Conservation (phyloP, 2,329 filamentous ascomycete species). For the Orbilia oligospora region DNA sequence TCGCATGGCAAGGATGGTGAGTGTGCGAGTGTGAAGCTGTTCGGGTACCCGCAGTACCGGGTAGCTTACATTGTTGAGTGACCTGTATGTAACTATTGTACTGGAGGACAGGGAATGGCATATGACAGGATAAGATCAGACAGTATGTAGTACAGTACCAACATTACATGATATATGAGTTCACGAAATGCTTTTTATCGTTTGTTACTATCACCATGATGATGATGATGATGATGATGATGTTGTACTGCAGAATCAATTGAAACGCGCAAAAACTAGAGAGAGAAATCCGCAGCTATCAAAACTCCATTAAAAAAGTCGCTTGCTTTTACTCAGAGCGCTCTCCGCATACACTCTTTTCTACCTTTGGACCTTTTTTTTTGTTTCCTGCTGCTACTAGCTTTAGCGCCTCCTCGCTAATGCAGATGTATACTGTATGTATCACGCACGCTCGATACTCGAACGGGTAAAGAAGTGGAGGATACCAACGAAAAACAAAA, state of each 20-base stretch:
- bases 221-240: no score
- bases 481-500: no score
- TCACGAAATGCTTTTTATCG: no score
- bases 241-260: no score
- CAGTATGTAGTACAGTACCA: no score
- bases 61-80: conserved; percentile 11
- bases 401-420: conserved; percentile 57
- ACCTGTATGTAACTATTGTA: not conserved
- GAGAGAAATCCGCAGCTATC: not conserved
- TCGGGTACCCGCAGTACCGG: conserved; percentile 51
- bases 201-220: no score
- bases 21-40: conserved; percentile 26
- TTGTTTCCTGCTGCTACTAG: not conserved
- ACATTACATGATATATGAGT: not conserved
- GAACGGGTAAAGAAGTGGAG: conserved; percentile 59
- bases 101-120: no score
- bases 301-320: not conserved
- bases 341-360: not conserved
- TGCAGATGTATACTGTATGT: conserved; percentile 57
- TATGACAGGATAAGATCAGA: no score
- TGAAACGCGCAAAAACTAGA: not conserved
- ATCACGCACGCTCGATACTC: conserved; percentile 61
- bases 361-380: not conserved
- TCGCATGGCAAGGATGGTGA: conserved; percentile 26
- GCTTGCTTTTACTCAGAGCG: not conserved